Evolutionary conservation across 192 early-diverging fungal genomes (phyloP).

Genomic region (Coemansia sp.): DNA sequence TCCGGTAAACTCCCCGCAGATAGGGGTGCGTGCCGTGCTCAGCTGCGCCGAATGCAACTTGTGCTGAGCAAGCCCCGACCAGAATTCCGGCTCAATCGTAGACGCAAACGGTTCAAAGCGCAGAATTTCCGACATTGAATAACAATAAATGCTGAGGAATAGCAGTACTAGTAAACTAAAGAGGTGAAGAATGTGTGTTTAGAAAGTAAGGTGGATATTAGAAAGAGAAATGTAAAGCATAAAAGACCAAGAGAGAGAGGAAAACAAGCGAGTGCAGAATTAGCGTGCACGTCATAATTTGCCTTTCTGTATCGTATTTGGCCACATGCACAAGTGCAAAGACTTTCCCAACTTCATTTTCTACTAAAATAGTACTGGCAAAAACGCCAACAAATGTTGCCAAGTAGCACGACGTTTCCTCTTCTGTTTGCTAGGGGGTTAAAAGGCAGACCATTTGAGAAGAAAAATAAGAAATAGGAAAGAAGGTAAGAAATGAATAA

Average conservation of each 20-base stretch:
- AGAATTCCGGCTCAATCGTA: slow-evolving; percentile 87
- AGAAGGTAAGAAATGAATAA: neutral
- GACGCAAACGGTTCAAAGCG: slow-evolving; percentile 85
- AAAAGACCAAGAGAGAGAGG: slow-evolving; percentile 8
- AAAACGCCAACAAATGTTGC: too few species aligned
- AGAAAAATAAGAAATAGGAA: slow-evolving; percentile 2
- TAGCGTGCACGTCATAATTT: neutral
- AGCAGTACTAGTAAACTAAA: neutral
- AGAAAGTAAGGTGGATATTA: too few species aligned
- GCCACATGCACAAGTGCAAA: too few species aligned
- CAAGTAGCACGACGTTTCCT: too few species aligned
- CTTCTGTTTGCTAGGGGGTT: too few species aligned
- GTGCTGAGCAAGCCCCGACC: slow-evolving; percentile 76
- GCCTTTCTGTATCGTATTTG: too few species aligned
- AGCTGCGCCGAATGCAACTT: slow-evolving; percentile 86
- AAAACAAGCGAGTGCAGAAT: neutral
- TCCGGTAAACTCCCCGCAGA: slow-evolving; percentile 68
- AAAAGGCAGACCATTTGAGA: too few species aligned
- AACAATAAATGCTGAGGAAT: neutral
- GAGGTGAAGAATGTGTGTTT: neutral
- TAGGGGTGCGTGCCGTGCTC: slow-evolving; percentile 60
- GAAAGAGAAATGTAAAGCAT: neutral
- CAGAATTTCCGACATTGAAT: slow-evolving; percentile 55
- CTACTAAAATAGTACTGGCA: too few species aligned
- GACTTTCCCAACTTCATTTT: too few species aligned